Evolutionary conservation across 441 rosid species (phyloP), one percentile per base, ranked within the genome.

Genomic region (Gossypium trilobum): DNA sequence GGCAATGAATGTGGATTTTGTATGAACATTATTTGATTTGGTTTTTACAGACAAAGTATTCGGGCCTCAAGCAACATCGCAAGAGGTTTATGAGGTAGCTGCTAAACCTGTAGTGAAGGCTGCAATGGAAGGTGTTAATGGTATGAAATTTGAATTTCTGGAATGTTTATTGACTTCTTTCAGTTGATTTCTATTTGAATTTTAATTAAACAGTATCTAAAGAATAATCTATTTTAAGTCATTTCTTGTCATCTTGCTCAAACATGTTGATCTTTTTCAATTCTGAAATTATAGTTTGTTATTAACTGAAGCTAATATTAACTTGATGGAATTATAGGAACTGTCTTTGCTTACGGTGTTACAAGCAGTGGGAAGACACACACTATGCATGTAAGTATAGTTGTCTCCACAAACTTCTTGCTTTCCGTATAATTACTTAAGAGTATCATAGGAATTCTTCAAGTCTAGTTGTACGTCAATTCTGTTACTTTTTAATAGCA

Each of bases 341-440:
- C 99, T 16, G 97, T 95, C 75, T 95, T 95, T 69, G 97, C 99
- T 4, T 95, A 95, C 78, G 99, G 99, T 80, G 99, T 95, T 73
- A 95, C 99, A 44, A 95, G 99, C 60, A 95, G 99, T 84, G 99
- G 99, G 73, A 95, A 95, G 87, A 95, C 99, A 0, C 97, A 91
- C 75, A 95, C 99, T 58, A 92, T 92, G 98, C 98, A 94, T 81
- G 98, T 90, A 89, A 84, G 97, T 71, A 46, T 76, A 58, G 44
- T 52, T 65, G 44, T 27, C 29, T 54, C 57, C 64, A 51, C 31
- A 8, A 56, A 56, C 71, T 70, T 71, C 44, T 59, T 20, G 3
- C 27, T 42, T 56, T 23, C 3, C 19, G 39, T 20, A 33, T 29
- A 5, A 56, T 39, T 55, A 39, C 19, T 13, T 36, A 1, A 5